Conservation (phyloP, 202 grass and related monocot genomes). For the Elaeis oleifera region DNA sequence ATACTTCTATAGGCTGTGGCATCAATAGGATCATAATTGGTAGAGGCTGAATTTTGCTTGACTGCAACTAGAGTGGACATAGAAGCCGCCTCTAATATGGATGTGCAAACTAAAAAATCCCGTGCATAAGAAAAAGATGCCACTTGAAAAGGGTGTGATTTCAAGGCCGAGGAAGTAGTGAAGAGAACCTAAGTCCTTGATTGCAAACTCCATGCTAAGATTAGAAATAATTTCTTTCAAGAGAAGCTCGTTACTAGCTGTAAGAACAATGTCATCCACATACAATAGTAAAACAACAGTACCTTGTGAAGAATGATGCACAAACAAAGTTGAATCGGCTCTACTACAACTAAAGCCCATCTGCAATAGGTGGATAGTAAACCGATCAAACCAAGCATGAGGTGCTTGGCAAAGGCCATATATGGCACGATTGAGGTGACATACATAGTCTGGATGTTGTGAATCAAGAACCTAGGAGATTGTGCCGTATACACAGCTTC, state of each 20-base stretch:
- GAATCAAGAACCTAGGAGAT: neutral
- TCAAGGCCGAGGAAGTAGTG: constrained; percentile 18
- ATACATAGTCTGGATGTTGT: neutral
- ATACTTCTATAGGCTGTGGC: no score
- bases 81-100: no score
- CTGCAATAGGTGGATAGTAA: neutral
- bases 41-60: no score
- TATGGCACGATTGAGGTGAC: neutral
- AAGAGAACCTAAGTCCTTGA: no score
- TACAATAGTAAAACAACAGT: neutral
- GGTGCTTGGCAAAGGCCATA: constrained; percentile 17
- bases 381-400: constrained; percentile 10
- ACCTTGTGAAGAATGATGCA: neutral
- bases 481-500: constrained; percentile 2
- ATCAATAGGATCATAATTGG: no score
- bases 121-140: neutral
- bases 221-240: no score
- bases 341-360: neutral
- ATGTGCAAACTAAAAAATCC: no score
- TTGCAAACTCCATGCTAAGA: no score
- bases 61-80: no score
- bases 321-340: constrained; percentile 6
- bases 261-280: neutral
- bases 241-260: no score
- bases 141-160: neutral